Percentiles rank a stretch among this genome's conserved stretches.
Evolutionary conservation across 176 grass and related monocot species (phyloP).

Genomic region (Rhynchospora pubera): DNA sequence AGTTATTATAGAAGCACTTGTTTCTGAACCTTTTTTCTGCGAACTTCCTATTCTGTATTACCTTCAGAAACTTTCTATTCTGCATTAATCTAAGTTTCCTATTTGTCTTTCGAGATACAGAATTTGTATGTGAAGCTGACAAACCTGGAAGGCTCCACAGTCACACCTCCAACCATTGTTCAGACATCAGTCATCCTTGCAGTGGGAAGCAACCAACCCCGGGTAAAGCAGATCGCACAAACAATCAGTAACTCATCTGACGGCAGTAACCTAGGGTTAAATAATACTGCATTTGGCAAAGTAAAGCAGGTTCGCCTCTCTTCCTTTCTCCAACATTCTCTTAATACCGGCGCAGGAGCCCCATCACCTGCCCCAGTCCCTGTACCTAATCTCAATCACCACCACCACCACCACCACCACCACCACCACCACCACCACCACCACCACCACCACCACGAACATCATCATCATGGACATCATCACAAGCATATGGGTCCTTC

Average conservation of each 20-base stretch:
- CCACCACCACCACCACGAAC: conserved; percentile 24
- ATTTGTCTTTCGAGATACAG: conserved; percentile 34
- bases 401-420: conserved; percentile 21
- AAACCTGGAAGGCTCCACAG: conserved; percentile 64
- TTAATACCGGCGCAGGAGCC: conserved; percentile 33
- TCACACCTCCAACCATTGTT: conserved; percentile 48
- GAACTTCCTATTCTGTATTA: not conserved
- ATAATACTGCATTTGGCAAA: conserved; percentile 70
- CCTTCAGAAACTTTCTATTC: not conserved
- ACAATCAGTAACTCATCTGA: conserved; percentile 54
- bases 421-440: conserved; percentile 38
- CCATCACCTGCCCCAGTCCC: conserved; percentile 39
- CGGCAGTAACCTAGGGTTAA: conserved; percentile 60
- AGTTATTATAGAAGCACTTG: not conserved
- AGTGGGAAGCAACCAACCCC: conserved; percentile 47
- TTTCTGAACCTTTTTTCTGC: not conserved
- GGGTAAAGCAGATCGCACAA: conserved; percentile 67
- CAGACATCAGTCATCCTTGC: conserved; percentile 56
- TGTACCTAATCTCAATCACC: conserved; percentile 32
- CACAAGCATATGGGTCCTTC: conserved; percentile 29
- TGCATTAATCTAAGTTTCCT: not conserved
- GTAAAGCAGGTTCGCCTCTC: conserved; percentile 73
- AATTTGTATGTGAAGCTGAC: conserved; percentile 62
- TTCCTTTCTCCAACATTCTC: conserved; percentile 62
- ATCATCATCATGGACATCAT: conserved; percentile 27